phyloP scores from a whole-genome alignment of 108 stramenopile species.

The Stephanodiscus triporus region DNA sequence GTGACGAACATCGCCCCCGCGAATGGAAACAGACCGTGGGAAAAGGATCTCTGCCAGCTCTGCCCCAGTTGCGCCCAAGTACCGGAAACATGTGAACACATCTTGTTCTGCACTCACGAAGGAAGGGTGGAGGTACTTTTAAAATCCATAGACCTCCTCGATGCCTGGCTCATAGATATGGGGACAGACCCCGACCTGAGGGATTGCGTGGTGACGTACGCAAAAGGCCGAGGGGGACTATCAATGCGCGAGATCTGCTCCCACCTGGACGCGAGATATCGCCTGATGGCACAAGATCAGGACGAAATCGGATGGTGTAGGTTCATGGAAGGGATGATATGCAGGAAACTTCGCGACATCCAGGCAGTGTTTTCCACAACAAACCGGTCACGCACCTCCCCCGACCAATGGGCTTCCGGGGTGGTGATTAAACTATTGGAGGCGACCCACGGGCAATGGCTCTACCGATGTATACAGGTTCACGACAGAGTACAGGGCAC shows the following conservation, averaged over 20 bases:
- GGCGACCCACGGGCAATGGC: no score
- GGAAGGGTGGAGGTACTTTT: background rate
- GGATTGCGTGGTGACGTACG: background rate
- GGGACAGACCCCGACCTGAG: background rate
- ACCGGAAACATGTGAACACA: background rate
- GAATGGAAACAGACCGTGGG: background rate
- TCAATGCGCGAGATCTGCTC: background rate
- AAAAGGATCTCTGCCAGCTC: background rate
- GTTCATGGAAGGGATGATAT: no score
- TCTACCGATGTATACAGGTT: no score
- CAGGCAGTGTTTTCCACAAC: no score
- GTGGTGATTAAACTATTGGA: no score
- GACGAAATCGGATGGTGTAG: constrained; percentile 1
- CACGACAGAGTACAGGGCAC: no score
- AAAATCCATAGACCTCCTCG: background rate
- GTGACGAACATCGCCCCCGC: no score
- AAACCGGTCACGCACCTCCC: no score
- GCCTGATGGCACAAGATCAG: background rate
- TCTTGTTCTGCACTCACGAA: background rate
- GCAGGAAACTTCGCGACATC: no score
- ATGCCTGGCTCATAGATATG: background rate
- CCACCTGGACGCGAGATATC: background rate
- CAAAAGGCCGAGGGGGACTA: background rate
- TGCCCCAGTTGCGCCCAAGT: background rate
- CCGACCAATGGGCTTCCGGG: no score